phyloP scores from a whole-genome alignment of 257 asterid species.

The Cruciata laevipes region DNA sequence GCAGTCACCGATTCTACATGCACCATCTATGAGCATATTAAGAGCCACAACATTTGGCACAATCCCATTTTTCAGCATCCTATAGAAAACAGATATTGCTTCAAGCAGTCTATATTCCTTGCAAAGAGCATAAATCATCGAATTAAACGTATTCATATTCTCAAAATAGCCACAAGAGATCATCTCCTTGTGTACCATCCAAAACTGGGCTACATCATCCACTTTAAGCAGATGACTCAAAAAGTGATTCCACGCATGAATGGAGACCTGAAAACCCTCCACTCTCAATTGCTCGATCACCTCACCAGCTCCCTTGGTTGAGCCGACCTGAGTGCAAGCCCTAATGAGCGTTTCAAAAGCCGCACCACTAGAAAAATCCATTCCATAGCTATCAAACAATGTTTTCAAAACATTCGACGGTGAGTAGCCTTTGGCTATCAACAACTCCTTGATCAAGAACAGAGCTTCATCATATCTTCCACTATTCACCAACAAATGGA shows the following conservation, averaged over 20 bases:
- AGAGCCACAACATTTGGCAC: conserved; percentile 51
- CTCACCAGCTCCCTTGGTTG: conserved; percentile 47
- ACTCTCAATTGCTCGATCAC: conserved; percentile 45
- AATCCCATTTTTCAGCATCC: conserved; percentile 63
- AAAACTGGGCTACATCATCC: conserved; percentile 44
- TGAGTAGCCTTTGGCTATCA: conserved; percentile 46
- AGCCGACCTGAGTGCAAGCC: conserved; percentile 67
- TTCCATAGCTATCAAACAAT: conserved; percentile 26
- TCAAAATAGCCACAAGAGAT: conserved; percentile 51
- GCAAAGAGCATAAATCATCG: conserved; percentile 59
- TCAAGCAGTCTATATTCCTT: conserved; percentile 44
- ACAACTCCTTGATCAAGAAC: conserved; percentile 53
- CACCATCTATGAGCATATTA: conserved; percentile 75
- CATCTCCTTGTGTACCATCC: conserved; percentile 60
- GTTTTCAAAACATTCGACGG: conserved; percentile 48
- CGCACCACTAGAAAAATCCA: conserved; percentile 14
- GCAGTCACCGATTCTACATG: conserved; percentile 45
- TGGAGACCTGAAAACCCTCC: conserved; percentile 36
- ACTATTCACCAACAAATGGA: conserved; percentile 48
- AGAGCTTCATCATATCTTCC: conserved; percentile 54
- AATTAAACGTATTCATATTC: conserved; percentile 61
- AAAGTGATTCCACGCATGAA: conserved; percentile 79
- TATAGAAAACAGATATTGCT: conserved; percentile 56
- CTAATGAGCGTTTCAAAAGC: conserved; percentile 62
- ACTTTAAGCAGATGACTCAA: conserved; percentile 58